phyloP scores from a whole-genome alignment of 768 basidiomycete genomes.

The Fomitopsis pulvina region DNA sequence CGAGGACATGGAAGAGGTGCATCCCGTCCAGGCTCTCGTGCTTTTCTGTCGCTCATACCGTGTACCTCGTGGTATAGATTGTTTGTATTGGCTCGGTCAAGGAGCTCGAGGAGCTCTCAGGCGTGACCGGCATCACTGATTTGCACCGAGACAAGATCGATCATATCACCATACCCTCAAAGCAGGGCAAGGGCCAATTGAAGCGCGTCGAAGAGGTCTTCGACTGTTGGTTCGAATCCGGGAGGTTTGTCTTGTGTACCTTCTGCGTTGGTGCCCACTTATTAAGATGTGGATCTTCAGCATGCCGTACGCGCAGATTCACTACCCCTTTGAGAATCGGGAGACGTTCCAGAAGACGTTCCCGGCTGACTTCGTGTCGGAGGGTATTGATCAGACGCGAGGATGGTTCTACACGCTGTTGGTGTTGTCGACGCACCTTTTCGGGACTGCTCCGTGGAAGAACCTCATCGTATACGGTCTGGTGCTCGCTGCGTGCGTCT shows the following conservation, averaged over 20 bases:
- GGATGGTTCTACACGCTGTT: slow-evolving; percentile 99
- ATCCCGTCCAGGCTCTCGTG: not conserved
- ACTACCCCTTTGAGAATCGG: slow-evolving; percentile 98
- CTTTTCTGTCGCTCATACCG: not conserved
- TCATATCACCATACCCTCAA: slow-evolving; percentile 92
- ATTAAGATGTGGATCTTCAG: slow-evolving; percentile 32
- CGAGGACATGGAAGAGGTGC: slow-evolving; percentile 86
- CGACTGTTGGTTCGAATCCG: slow-evolving; percentile 99
- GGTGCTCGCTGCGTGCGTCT: slow-evolving; percentile 83
- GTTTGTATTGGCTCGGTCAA: slow-evolving; percentile 84
- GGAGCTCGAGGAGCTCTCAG: slow-evolving; percentile 82
- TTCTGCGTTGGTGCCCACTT: not conserved
- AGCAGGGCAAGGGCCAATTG: slow-evolving; percentile 77
- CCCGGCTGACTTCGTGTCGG: slow-evolving; percentile 95
- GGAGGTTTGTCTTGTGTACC: slow-evolving; percentile 53
- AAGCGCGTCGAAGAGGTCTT: slow-evolving; percentile 97
- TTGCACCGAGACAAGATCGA: slow-evolving; percentile 94
- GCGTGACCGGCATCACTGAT: slow-evolving; percentile 78
- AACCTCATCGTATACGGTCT: slow-evolving; percentile 95
- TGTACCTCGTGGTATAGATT: slow-evolving; percentile 40
- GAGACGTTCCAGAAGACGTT: slow-evolving; percentile 77
- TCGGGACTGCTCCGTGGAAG: slow-evolving; percentile 93
- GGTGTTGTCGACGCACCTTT: slow-evolving; percentile 93
- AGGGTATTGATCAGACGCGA: slow-evolving; percentile 98
- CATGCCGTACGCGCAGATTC: slow-evolving; percentile 97